Evolutionary conservation across 2,329 filamentous ascomycete species (phyloP), one percentile per base, ranked within the genome.

Genomic region (Xylariales sp.): DNA sequence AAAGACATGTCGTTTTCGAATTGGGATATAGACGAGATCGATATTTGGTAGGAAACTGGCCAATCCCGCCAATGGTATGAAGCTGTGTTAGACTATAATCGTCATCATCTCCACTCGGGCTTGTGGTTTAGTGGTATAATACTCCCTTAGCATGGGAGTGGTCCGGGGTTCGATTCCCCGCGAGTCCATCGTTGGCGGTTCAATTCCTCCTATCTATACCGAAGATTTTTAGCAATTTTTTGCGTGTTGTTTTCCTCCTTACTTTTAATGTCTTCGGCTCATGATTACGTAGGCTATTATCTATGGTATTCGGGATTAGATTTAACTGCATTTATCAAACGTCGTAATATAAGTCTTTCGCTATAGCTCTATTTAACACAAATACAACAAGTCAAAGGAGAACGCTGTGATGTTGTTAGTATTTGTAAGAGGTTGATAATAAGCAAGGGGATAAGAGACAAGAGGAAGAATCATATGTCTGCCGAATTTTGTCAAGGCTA

Each of bases 101-200:
- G 1, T 6, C 10, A 28, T 4, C n/a, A 45, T 41, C n/a, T 52
- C 23, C 62, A 43, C 39, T 41, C 7, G 68, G 68, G 68, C 68
- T 70, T 70, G 68, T 70, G 68, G 68, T 70, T 64, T 70, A 70
- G 68, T 70, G 68, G 68, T 70, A 70, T 70, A 64, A 70, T 70
- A 64, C 64, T 70, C 65, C 68, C 68, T 70, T 70, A 70, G 68
- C 68, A 70, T 72, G 71, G 69, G 68, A 71, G 68, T 65, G 70
- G 71, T 73, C 71, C 71, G 71, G 69, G 71, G 70, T 72, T 73
- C 70, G 62, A 72, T 72, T 72, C 71, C 70, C 71, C 68, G 70
- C 65, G 68, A 70, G 70, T 70, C 64, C 70, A 70, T 43, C 32
- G 18, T 12, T 68, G 53, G 62, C 39, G 66, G 66, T 68, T 68